Conservation (phyloP, 139 green algal genomes). For the Trebouxia sp. region DNA sequence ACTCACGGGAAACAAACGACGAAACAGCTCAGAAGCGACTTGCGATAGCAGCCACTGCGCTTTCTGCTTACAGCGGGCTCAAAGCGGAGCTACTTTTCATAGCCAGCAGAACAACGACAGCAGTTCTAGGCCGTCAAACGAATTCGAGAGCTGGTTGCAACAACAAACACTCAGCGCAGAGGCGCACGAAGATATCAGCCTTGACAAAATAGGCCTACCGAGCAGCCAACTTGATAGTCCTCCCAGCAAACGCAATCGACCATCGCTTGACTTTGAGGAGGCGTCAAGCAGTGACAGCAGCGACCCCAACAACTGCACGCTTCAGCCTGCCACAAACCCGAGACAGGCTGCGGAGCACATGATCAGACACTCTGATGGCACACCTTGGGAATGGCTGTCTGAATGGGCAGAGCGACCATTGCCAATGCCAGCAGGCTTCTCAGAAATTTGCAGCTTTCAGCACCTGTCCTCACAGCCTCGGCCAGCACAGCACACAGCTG, state of each 20-base stretch:
- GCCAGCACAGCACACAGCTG: conserved; percentile 19
- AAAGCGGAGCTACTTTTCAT: too few species aligned
- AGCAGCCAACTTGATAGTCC: not conserved
- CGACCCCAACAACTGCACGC: not conserved
- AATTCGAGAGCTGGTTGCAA: not conserved
- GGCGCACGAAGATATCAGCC: not conserved
- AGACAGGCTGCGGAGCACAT: too few species aligned
- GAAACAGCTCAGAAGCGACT: conserved; percentile 3
- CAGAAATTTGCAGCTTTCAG: conserved; percentile 18
- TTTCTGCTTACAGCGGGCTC: not conserved
- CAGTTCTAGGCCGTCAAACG: not conserved
- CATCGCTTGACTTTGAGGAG: not conserved
- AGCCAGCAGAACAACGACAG: not conserved
- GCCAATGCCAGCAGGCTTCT: not conserved
- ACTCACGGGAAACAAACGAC: not conserved
- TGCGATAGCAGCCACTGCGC: conserved; percentile 7
- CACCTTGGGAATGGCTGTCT: not conserved
- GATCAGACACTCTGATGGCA: too few species aligned
- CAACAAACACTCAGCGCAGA: not conserved
- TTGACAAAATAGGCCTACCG: not conserved
- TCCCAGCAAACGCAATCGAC: not conserved
- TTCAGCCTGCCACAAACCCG: too few species aligned
- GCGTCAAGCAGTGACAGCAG: conserved; percentile 22
- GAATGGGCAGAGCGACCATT: not conserved
- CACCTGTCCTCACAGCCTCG: not conserved